Percentiles rank a stretch among this genome's conserved stretches.
These are phyloP conservation scores for Leccinum olivaceopallidum DNA, from an alignment of 768 basidiomycete genomes.

Conservation along the genomic window DNA sequence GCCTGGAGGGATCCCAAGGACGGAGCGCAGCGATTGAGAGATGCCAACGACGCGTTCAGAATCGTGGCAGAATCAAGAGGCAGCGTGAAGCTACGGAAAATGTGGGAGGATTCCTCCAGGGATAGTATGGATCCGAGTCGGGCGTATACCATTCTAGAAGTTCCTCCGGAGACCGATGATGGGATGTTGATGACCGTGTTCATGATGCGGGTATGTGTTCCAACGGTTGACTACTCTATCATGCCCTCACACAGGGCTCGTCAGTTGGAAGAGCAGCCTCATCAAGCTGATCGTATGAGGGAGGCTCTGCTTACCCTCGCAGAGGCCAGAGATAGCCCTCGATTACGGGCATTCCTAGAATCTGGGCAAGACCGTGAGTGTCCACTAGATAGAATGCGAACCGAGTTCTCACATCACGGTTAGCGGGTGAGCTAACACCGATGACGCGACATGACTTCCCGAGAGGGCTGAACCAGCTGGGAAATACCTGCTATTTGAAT, in stretches of 20 bases:
- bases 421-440: constrained; percentile 65
- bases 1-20: constrained; percentile 49
- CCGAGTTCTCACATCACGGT: constrained; percentile 6
- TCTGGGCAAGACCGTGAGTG: constrained; percentile 77
- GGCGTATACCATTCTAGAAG: constrained; percentile 72
- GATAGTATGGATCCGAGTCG: constrained; percentile 63
- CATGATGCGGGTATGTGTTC: constrained; percentile 58
- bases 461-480: constrained; percentile 84
- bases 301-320: constrained; percentile 76
- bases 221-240: constrained; percentile 2
- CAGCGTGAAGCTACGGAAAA: constrained; percentile 46
- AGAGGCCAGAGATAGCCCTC: constrained; percentile 70
- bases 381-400: not conserved
- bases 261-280: constrained; percentile 72
- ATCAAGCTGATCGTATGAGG: constrained; percentile 66
- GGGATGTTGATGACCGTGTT: constrained; percentile 75
- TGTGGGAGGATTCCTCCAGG: constrained; percentile 57
- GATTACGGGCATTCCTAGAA: constrained; percentile 62
- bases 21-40: constrained; percentile 47
- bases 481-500: constrained; percentile 87
- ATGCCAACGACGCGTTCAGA: constrained; percentile 68
- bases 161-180: constrained; percentile 72
- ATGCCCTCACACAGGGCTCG: constrained; percentile 10
- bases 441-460: constrained; percentile 67
- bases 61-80: constrained; percentile 65